Conservation (phyloP, 164 flowering plant species). For the Cinnamomum micranthum region DNA sequence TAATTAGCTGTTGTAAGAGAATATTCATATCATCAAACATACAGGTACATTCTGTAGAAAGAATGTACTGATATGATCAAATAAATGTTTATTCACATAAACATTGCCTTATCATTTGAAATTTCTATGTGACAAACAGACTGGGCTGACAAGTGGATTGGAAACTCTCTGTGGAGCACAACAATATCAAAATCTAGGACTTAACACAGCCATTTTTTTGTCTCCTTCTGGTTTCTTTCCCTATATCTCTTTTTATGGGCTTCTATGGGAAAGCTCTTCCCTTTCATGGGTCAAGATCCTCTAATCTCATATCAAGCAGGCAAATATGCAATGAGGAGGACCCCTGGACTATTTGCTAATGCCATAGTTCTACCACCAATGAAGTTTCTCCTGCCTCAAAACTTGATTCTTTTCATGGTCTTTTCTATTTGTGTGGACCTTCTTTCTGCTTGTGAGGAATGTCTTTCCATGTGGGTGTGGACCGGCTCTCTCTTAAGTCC, state of each 20-base stretch:
- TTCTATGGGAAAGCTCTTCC: slow-evolving; percentile 37
- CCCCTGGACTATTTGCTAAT: slow-evolving; percentile 47
- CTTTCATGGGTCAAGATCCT: slow-evolving; percentile 49
- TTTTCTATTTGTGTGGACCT: not conserved
- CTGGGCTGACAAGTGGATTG: slow-evolving; percentile 50
- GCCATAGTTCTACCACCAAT: slow-evolving; percentile 42
- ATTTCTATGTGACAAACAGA: slow-evolving; percentile 20
- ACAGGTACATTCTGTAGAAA: too few relatives aligned
- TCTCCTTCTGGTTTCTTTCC: slow-evolving; percentile 38
- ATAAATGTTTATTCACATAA: too few relatives aligned
- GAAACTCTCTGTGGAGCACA: slow-evolving; percentile 58
- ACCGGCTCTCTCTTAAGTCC: too few relatives aligned
- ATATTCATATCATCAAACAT: too few relatives aligned
- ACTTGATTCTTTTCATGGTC: slow-evolving; percentile 38
- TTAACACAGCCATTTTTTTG: slow-evolving; percentile 34
- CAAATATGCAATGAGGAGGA: slow-evolving; percentile 31
- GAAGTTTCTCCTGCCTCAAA: slow-evolving; percentile 42
- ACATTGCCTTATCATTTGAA: not conserved
- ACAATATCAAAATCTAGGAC: slow-evolving; percentile 44
- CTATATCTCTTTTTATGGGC: slow-evolving; percentile 42
- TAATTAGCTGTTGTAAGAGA: too few relatives aligned
- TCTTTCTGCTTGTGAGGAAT: too few relatives aligned
- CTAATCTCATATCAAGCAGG: slow-evolving; percentile 48
- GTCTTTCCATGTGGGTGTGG: too few relatives aligned
- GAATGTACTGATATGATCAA: too few relatives aligned